Percentiles rank a stretch among this genome's conserved stretches.
Evolutionary conservation across 768 basidiomycete genomes (phyloP).

Genomic region (Leccinum boreale): DNA sequence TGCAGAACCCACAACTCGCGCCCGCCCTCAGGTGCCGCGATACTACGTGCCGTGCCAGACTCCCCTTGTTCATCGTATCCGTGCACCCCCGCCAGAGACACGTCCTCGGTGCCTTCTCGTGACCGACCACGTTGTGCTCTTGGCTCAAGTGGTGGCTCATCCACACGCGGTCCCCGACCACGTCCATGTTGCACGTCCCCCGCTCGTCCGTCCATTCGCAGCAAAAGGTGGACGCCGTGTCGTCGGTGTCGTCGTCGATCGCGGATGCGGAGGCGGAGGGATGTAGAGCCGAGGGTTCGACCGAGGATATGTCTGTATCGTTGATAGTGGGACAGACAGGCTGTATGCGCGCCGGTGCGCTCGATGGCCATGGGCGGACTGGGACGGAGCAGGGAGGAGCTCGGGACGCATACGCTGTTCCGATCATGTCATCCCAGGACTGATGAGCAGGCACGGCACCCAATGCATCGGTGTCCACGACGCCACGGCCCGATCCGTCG

Average conservation of each 20-base stretch:
- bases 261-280: background rate
- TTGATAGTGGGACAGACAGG: background rate
- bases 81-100: conserved; percentile 24
- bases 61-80: conserved; percentile 27
- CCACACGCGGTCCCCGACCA: conserved; percentile 17
- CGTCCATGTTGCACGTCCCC: conserved; percentile 19
- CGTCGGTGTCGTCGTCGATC: background rate
- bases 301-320: background rate
- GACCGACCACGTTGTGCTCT: conserved; percentile 17
- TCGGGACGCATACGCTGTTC: background rate
- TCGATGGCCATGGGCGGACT: background rate
- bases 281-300: background rate
- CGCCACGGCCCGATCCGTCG: background rate
- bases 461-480: background rate
- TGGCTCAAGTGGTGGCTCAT: conserved; percentile 24
- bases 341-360: background rate
- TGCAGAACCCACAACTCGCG: conserved; percentile 20
- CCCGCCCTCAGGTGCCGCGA: conserved; percentile 22
- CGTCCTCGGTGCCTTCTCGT: conserved; percentile 11
- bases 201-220: conserved; percentile 25
- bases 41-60: conserved; percentile 22
- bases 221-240: conserved; percentile 2
- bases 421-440: conserved; percentile 9
- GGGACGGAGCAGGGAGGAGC: background rate
- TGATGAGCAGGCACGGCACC: background rate